Base-by-base conservation (phyloP, 257 asterid species). In the Solanum chmielewskii region DNA sequence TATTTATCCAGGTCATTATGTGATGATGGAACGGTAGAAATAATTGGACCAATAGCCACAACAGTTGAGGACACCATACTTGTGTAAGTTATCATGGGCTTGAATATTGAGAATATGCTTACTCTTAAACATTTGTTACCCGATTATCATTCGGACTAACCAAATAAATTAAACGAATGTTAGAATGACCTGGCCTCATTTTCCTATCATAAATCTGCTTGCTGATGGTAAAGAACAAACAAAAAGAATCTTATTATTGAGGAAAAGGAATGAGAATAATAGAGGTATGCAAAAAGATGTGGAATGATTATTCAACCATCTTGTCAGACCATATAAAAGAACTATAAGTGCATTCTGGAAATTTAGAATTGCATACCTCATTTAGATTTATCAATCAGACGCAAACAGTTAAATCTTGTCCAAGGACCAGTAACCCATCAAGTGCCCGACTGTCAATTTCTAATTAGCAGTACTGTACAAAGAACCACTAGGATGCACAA, bases 41-140 rank as follows among this genome's bases (percentile, higher is more conserved):
- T 97, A 75, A 93, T 97, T 47, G 99, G 99, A 62, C 97, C 99
- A 83, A 93, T 97, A 87, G 85, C 99, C 84, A 91, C 98, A 73
- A 91, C 91, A 86, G 98, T 96, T 88, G 99, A 97, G 93, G 99
- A 97, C 90, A 87, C 95, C 49, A 89, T 93, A 83, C 96, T 97
- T 83, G 98, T 97, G 99, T 97, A 93, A 94, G 99, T 90, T 86
- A 60, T 41, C 66, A 37, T 88, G 78, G 81, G 87, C 87, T 44
- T 71, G 85, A 85, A 69, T 75, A 25, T 44, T 5, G 83, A 25
- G 49, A 78, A 45, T 78, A 44, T 78, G 64, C 64, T 78, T 44
- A 44, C 20, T 78, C n/a, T 77, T 25, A 44, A 44, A 77, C 39
- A 14, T 16, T 14, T 14, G 23, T 77, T 47, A 47, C 56, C 56